phyloP scores from a whole-genome alignment of 306 rosid species.

The Malus fusca region DNA sequence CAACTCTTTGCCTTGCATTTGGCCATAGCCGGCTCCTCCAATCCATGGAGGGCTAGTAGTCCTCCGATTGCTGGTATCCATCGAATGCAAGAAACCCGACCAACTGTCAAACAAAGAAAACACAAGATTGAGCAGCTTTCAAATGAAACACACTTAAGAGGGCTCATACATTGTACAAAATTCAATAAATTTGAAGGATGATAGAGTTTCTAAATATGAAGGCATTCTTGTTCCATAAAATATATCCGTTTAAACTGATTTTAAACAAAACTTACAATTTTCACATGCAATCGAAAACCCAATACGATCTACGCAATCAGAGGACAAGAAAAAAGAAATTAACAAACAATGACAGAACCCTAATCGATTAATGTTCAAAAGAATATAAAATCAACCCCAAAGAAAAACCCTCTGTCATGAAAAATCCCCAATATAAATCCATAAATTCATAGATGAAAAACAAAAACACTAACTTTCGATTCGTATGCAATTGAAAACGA shows the following conservation, averaged over 20 bases:
- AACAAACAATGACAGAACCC: no score
- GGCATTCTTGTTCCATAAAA: not conserved
- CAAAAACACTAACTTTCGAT: not conserved
- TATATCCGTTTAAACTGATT: not conserved
- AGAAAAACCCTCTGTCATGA: not conserved
- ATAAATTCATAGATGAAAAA: not conserved
- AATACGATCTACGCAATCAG: no score
- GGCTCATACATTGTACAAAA: not conserved
- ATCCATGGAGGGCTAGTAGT: conserved; percentile 17
- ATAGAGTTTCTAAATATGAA: not conserved
- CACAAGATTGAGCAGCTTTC: not conserved
- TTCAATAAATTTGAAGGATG: not conserved
- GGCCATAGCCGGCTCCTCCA: conserved; percentile 42
- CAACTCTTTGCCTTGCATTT: conserved; percentile 38
- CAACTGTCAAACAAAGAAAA: not conserved
- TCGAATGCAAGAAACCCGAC: not conserved
- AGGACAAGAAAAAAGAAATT: no score
- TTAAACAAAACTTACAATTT: not conserved
- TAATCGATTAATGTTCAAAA: no score
- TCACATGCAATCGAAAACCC: no score
- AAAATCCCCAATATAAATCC: not conserved
- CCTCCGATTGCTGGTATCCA: conserved; percentile 17
- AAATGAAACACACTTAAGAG: not conserved
- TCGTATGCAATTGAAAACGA: not conserved
- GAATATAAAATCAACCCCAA: no score